phyloP scores from a whole-genome alignment of 2,329 filamentous ascomycete genomes.

The Xylariaceae sp. region DNA sequence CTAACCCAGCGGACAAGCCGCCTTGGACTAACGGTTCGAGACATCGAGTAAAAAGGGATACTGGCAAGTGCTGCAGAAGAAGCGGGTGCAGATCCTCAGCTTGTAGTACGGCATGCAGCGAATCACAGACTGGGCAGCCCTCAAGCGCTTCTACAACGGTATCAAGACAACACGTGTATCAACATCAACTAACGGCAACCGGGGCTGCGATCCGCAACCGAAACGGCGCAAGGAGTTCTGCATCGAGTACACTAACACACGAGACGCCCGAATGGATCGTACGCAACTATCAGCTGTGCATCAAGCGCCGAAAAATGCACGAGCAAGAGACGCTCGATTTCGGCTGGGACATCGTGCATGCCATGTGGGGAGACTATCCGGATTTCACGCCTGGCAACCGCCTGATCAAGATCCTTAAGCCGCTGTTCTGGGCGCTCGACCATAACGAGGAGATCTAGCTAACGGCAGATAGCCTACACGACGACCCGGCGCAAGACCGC shows the following conservation, averaged over 20 bases:
- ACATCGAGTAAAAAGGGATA: background rate
- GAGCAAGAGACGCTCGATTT: no score
- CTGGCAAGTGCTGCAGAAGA: background rate
- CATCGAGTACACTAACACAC: no score
- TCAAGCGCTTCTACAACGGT: background rate
- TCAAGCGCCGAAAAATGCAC: no score
- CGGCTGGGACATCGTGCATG: no score
- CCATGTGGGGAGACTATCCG: no score
- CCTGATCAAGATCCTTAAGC: background rate
- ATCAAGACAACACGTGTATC: background rate
- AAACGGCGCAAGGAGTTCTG: no score
- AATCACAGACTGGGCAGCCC: background rate
- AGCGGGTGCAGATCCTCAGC: background rate
- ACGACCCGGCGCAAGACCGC: no score
- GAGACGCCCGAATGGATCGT: no score
- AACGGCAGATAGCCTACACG: background rate
- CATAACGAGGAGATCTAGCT: background rate
- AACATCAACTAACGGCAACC: background rate
- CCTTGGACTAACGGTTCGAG: background rate
- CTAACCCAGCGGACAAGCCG: background rate
- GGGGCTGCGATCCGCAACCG: no score
- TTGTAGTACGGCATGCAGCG: background rate
- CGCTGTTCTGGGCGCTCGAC: background rate
- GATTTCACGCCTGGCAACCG: no score
- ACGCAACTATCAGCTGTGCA: no score